phyloP scores from a whole-genome alignment of 2,329 filamentous ascomycete species.

The Herpotrichia juniperi region DNA sequence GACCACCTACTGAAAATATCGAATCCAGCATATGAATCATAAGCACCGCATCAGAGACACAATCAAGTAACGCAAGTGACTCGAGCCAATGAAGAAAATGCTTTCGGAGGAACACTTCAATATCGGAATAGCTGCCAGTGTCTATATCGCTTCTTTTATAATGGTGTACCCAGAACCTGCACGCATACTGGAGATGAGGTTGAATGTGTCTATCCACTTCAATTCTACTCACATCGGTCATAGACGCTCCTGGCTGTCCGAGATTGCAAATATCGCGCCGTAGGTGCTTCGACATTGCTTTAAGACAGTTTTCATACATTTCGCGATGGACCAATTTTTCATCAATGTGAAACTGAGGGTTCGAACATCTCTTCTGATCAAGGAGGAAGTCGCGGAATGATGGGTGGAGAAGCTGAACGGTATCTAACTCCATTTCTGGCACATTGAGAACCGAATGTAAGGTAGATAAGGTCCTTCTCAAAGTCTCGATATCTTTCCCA shows the following conservation, averaged over 20 bases:
- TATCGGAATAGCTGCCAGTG: slow-evolving; percentile 23
- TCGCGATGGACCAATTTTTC: slow-evolving; percentile 32
- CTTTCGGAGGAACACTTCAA: slow-evolving; percentile 38
- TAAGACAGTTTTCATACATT: slow-evolving; percentile 38
- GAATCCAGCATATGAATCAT: neutral
- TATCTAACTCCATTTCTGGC: slow-evolving; percentile 33
- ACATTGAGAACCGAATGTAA: slow-evolving; percentile 20
- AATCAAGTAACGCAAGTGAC: slow-evolving; percentile 40
- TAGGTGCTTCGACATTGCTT: slow-evolving; percentile 34
- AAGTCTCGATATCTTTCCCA: neutral
- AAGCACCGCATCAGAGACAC: neutral
- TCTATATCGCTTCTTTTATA: slow-evolving; percentile 9
- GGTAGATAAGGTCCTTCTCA: slow-evolving; percentile 26
- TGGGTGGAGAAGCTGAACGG: slow-evolving; percentile 30
- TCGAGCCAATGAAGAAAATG: slow-evolving; percentile 53
- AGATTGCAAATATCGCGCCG: slow-evolving; percentile 43
- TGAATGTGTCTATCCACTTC: slow-evolving; percentile 2
- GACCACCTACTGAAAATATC: neutral
- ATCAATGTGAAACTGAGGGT: slow-evolving; percentile 39
- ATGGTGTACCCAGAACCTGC: slow-evolving; percentile 10
- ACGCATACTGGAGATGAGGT: slow-evolving; percentile 21
- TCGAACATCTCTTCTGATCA: slow-evolving; percentile 16
- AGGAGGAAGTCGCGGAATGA: slow-evolving; percentile 22
- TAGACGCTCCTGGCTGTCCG: slow-evolving; percentile 26
- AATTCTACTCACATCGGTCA: slow-evolving; percentile 8